Conservation (phyloP, 805 yeast genomes). For the Kazachstania taianensis region DNA sequence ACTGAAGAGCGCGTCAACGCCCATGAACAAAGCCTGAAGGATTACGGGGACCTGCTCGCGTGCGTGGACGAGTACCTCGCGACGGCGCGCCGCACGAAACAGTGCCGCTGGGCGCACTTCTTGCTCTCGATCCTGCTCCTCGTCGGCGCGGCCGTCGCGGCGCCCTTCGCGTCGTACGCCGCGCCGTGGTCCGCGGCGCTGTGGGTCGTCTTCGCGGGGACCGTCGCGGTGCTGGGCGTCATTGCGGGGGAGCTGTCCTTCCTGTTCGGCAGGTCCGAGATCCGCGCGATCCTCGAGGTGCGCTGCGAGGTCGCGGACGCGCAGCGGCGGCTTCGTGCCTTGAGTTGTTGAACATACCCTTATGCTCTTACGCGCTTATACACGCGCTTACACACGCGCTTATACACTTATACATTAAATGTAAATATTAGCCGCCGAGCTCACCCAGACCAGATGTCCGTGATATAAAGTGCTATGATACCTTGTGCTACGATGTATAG, state of each 20-base stretch:
- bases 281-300: slow-evolving; percentile 68
- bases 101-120: slow-evolving; percentile 60
- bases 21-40: slow-evolving; percentile 10
- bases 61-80: slow-evolving; percentile 40
- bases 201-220: slow-evolving; percentile 49
- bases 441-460: too few relatives aligned
- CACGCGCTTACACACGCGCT: too few relatives aligned
- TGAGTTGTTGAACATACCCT: too few relatives aligned
- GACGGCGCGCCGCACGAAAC: slow-evolving; percentile 48
- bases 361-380: too few relatives aligned
- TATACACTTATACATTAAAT: too few relatives aligned
- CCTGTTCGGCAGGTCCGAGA: slow-evolving; percentile 72
- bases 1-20: background rate
- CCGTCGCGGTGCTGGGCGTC: slow-evolving; percentile 55
- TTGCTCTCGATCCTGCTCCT: slow-evolving; percentile 41
- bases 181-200: slow-evolving; percentile 38
- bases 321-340: slow-evolving; percentile 6
- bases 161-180: slow-evolving; percentile 46
- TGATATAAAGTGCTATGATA: too few relatives aligned
- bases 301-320: slow-evolving; percentile 50
- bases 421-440: too few relatives aligned
- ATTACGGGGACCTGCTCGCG: slow-evolving; percentile 22
- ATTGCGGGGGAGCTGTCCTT: slow-evolving; percentile 70
- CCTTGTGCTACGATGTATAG: too few relatives aligned
- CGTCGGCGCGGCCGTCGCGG: slow-evolving; percentile 44